phyloP scores from a whole-genome alignment of 257 asterid genomes.

The Scutellaria galericulata region DNA sequence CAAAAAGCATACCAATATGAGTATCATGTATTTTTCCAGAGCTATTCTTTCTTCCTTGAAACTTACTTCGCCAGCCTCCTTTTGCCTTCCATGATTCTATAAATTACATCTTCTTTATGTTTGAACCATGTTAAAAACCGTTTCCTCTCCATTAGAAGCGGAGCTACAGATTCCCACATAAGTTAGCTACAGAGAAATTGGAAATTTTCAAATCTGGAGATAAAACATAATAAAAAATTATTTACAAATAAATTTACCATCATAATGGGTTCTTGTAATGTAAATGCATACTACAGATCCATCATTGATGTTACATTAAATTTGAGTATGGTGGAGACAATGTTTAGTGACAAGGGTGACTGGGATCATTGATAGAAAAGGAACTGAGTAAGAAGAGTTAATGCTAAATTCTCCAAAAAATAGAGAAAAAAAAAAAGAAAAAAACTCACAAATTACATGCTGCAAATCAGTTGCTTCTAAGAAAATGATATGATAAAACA shows the following conservation, averaged over 20 bases:
- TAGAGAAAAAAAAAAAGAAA: no score
- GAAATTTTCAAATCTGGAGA: conserved; percentile 18
- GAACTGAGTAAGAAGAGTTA: conserved; percentile 14
- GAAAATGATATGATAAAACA: not conserved
- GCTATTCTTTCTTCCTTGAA: conserved; percentile 14
- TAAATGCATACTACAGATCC: not conserved
- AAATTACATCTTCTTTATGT: conserved; percentile 17
- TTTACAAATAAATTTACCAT: not conserved
- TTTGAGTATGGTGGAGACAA: not conserved
- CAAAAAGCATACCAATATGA: not conserved
- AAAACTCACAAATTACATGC: not conserved
- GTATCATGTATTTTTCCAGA: conserved; percentile 8
- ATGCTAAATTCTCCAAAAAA: not conserved
- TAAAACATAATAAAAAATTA: conserved; percentile 21
- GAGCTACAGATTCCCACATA: conserved; percentile 21
- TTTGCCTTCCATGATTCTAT: not conserved
- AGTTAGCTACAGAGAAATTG: conserved; percentile 30
- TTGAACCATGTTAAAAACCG: conserved; percentile 17
- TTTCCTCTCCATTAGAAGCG: conserved; percentile 27
- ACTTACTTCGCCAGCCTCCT: not conserved
- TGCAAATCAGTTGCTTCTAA: conserved; percentile 30
- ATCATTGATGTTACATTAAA: not conserved
- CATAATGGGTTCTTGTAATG: conserved; percentile 17
- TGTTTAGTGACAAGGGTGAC: not conserved
- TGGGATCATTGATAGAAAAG: not conserved